Evolutionary conservation across 371 early-diverging fungal genomes (phyloP), one percentile per base, ranked within the genome.

Genomic region (Basidiobolus heterosporus): DNA sequence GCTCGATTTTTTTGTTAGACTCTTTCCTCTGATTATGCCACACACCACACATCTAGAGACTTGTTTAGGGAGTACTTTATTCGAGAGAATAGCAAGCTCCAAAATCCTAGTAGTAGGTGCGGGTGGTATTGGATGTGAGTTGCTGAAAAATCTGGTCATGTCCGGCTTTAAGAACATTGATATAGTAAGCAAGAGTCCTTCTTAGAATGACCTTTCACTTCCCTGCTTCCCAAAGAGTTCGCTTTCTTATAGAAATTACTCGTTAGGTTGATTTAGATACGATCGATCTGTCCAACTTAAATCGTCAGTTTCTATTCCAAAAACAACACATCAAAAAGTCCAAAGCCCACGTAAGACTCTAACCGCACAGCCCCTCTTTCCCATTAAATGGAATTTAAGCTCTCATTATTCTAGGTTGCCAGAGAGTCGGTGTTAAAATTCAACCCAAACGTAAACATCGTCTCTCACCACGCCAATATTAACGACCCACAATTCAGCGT

Each of bases 61-160:
- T 16, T 20, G 17, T 5, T 20, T 20, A 3, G 42, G 42, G 2
- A 20, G 19, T 20, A 20, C 42, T 13, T 22, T 42, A 11, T 22
- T 42, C 17, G 20, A 42, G 20, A 17, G 20, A 13, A 22, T 42
- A 17, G 16, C 42, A 5, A 20, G 20, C 13, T 17, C 42, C n/a
- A 65, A 61, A 23, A 65, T 88, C 15, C 60, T 91, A 22, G 66
- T 89, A 51, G 82, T 89, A 6, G 91, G 91, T 24, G 86, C 90
- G 8, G 99, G 99, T 49, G 99, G 99, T 6, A 91, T 99, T 47
- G 99, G 99, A 23, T 98, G 98, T 60, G 99, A 99, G 63, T 61
- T 99, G 35, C 69, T 97, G 15, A 98, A 99, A 63, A 80, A 91
- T 61, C 72, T 98, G 16, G 89, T 88, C 21, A 57, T 92, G 64